These are phyloP conservation scores for Sphaerulina vaccinii DNA, from an alignment of 2,329 filamentous ascomycete species.

Conservation along the genomic window DNA sequence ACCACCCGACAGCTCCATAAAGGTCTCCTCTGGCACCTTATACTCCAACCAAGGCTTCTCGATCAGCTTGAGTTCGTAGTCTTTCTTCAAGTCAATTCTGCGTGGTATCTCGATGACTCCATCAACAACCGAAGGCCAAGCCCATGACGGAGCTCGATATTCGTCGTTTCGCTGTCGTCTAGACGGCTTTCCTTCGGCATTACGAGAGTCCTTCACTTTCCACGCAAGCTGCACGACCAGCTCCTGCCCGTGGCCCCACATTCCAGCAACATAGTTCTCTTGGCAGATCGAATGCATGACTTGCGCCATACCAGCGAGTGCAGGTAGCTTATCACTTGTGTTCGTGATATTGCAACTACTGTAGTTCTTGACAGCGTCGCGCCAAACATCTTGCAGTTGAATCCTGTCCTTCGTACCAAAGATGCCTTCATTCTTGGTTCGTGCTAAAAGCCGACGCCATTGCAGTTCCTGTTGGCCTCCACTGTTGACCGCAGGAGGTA, in stretches of 20 bases:
- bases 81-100: too few relatives aligned
- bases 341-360: constrained; percentile 1
- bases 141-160: constrained; percentile 5
- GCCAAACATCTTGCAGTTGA: neutral
- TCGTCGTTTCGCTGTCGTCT: neutral
- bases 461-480: neutral
- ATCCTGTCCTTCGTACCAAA: neutral
- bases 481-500: constrained; percentile 2
- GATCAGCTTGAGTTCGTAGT: too few relatives aligned
- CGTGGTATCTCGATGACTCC: too few relatives aligned
- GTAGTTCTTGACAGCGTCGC: neutral
- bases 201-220: neutral
- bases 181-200: neutral
- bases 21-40: too few relatives aligned
- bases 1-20: too few relatives aligned
- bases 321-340: constrained; percentile 1
- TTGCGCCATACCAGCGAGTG: constrained; percentile 4
- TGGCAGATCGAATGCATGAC: neutral
- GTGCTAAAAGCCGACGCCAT: neutral
- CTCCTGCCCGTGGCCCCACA: neutral
- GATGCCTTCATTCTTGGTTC: neutral
- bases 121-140: constrained; percentile 12
- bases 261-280: constrained; percentile 7
- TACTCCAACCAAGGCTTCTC: too few relatives aligned
- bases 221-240: neutral